These are phyloP conservation scores for Erucastrum elatum DNA, from an alignment of 345 rosid species.

Conservation along the genomic window DNA sequence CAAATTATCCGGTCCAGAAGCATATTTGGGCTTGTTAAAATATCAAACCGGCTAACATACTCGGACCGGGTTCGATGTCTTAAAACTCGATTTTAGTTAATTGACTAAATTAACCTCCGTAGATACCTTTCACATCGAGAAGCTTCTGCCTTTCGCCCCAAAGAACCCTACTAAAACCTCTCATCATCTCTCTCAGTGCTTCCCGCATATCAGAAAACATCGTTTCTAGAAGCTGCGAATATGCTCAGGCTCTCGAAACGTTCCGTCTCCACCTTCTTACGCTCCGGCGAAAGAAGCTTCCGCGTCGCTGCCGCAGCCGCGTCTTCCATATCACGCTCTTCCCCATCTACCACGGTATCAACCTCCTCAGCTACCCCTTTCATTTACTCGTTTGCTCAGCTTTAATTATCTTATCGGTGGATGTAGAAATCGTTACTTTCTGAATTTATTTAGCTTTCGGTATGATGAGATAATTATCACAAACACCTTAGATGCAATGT, in stretches of 20 bases:
- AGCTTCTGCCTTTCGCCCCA: conserved; percentile 48
- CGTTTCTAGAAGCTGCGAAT: conserved; percentile 12
- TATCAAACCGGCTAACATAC: neutral
- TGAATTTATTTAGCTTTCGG: no score
- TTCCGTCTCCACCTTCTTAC: conserved; percentile 58
- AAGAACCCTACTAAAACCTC: conserved; percentile 62
- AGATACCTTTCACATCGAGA: conserved; percentile 53
- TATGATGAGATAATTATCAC: neutral
- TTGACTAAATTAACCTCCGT: no score
- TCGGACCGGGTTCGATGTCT: neutral
- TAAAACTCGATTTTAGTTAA: no score
- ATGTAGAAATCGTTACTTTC: conserved; percentile 1
- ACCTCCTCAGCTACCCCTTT: neutral
- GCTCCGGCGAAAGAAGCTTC: conserved; percentile 44
- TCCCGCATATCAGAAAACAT: neutral
- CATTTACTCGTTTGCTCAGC: neutral
- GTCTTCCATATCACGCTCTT: conserved; percentile 43
- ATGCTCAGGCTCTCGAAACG: conserved; percentile 78
- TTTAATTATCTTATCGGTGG: neutral
- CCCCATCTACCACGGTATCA: conserved; percentile 46
- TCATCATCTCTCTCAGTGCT: neutral
- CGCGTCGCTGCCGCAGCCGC: conserved; percentile 40
- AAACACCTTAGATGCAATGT: neutral
- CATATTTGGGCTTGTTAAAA: no score
- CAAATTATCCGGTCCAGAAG: neutral